Evolutionary conservation across 2,329 filamentous ascomycete genomes (phyloP).

Genomic region (Coleophoma eucalyptorum): DNA sequence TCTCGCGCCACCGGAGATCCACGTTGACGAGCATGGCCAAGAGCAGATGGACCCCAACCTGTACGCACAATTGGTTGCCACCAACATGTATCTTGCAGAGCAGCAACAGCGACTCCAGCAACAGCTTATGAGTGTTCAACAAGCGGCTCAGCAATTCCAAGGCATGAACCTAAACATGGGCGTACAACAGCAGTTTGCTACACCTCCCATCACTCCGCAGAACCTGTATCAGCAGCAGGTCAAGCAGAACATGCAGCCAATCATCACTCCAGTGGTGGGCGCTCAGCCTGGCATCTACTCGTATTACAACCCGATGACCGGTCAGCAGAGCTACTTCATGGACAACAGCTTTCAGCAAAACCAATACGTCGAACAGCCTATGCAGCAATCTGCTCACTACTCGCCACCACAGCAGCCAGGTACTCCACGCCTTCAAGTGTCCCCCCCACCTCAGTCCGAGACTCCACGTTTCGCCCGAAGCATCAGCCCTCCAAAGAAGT

Average conservation of each 20-base stretch:
- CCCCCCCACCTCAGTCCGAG: constrained; percentile 66
- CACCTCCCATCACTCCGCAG: constrained; percentile 45
- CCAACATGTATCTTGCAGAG: constrained; percentile 87
- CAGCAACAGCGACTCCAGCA: constrained; percentile 95
- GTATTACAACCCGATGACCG: constrained; percentile 82
- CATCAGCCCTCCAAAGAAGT: constrained; percentile 61
- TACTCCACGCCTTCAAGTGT: constrained; percentile 75
- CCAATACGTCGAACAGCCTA: constrained; percentile 35
- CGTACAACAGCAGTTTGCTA: constrained; percentile 44
- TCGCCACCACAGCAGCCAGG: constrained; percentile 49
- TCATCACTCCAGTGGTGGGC: constrained; percentile 46
- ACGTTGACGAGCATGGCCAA: constrained; percentile 65
- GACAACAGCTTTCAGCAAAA: constrained; percentile 40
- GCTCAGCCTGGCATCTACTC: constrained; percentile 74
- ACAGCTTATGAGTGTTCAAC: constrained; percentile 80
- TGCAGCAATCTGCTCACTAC: constrained; percentile 31
- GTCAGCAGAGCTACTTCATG: constrained; percentile 73
- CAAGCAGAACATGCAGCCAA: constrained; percentile 34
- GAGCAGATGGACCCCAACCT: constrained; percentile 79
- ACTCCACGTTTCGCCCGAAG: constrained; percentile 53
- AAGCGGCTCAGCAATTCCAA: constrained; percentile 79
- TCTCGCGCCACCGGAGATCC: constrained; percentile 76
- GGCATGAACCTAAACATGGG: constrained; percentile 63
- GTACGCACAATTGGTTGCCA: constrained; percentile 85
- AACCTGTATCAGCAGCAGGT: constrained; percentile 37